Evolutionary conservation across 106 monocot species (phyloP).

Genomic region (Acanthochlamys bracteata): DNA sequence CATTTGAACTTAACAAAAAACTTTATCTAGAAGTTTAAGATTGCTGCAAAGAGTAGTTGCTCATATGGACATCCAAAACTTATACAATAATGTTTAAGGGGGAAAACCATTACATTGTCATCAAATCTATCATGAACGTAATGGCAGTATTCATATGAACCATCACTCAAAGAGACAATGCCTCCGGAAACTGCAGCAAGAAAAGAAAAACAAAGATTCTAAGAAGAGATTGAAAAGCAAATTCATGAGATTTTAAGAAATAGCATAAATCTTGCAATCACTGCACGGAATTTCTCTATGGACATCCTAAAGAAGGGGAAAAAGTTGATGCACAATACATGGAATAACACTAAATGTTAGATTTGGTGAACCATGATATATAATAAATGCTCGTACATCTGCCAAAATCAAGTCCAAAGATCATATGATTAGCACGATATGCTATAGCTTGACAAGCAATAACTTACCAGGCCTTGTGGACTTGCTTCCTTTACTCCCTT

Average conservation of each 20-base stretch:
- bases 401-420: too few species aligned
- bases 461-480: conserved; percentile 28
- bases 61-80: too few species aligned
- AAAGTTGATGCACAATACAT: conserved; percentile 20
- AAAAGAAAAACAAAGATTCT: not conserved
- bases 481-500: conserved; percentile 11
- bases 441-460: not conserved
- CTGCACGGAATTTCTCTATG: conserved; percentile 75
- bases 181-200: conserved; percentile 78
- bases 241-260: not conserved
- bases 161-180: conserved; percentile 53
- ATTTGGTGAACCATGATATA: not conserved
- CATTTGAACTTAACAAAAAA: too few species aligned
- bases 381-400: not conserved
- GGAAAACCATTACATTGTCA: conserved; percentile 63
- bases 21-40: not conserved
- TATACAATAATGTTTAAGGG: not conserved
- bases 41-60: not conserved
- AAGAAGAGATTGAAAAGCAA: not conserved
- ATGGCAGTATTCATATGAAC: conserved; percentile 98
- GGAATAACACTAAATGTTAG: not conserved
- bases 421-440: too few species aligned
- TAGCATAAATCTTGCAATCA: conserved; percentile 50
- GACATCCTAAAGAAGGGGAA: conserved; percentile 62
- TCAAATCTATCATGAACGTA: conserved; percentile 91